These are phyloP conservation scores for Dactylorhiza incarnata DNA, from an alignment of 106 monocot species.

Conservation along the genomic window DNA sequence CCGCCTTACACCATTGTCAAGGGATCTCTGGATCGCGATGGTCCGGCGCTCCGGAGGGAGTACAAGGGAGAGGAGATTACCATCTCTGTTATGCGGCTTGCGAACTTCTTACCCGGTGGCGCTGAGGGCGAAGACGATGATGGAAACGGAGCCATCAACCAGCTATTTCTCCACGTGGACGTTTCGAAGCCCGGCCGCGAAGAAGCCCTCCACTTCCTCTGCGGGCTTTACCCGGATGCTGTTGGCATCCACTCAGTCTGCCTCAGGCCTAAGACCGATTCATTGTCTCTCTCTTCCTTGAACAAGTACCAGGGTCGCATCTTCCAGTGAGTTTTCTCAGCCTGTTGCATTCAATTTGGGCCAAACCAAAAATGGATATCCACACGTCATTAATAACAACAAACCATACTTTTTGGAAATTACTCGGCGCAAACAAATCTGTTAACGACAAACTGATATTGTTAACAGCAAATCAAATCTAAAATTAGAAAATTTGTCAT, in stretches of 20 bases:
- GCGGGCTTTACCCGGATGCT: constrained; percentile 89
- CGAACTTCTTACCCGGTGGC: constrained; percentile 48
- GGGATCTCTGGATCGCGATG: constrained; percentile 55
- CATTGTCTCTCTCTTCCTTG: constrained; percentile 1
- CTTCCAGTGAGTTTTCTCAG: constrained; percentile 58
- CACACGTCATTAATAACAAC: no score
- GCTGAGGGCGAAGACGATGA: constrained; percentile 49
- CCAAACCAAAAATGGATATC: no score
- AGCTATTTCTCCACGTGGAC: constrained; percentile 88
- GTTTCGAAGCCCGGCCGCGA: constrained; percentile 56
- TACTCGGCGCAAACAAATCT: no score
- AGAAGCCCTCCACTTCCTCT: constrained; percentile 72
- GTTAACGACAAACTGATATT: no score
- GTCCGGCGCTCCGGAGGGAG: constrained; percentile 52
- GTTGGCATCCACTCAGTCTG: constrained; percentile 85
- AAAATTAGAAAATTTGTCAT: no score
- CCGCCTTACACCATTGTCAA: constrained; percentile 55
- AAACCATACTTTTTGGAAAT: no score
- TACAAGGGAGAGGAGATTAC: constrained; percentile 68
- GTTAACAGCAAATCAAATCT: no score
- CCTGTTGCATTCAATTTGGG: no score
- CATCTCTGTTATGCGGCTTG: constrained; percentile 76
- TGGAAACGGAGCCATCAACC: constrained; percentile 52
- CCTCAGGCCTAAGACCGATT: constrained; percentile 42
- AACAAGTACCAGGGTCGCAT: constrained; percentile 54